phyloP scores from a whole-genome alignment of 768 basidiomycete species.

The Rhizopogon vulgaris region DNA sequence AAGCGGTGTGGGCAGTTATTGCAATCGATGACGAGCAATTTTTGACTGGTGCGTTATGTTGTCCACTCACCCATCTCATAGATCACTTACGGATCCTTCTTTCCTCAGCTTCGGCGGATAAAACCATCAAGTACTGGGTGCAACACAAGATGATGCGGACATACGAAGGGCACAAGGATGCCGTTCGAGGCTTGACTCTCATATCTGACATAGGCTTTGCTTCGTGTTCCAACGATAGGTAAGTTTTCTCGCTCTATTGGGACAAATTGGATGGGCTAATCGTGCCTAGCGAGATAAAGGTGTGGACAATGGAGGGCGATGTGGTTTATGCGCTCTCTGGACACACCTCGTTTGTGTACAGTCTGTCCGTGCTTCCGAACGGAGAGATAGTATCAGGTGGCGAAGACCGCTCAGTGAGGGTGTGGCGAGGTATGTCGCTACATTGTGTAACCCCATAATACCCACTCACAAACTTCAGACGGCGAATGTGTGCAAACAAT shows the following conservation, averaged over 20 bases:
- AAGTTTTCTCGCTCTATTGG: constrained; percentile 8
- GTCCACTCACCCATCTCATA: not conserved
- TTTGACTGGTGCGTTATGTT: constrained; percentile 61
- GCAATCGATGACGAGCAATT: constrained; percentile 70
- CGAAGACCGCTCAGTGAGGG: constrained; percentile 87
- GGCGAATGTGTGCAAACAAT: constrained; percentile 87
- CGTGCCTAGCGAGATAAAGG: constrained; percentile 70
- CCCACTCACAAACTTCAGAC: constrained; percentile 37
- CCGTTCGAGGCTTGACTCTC: constrained; percentile 79
- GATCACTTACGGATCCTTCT: constrained; percentile 5
- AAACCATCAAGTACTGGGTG: constrained; percentile 85
- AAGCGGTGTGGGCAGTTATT: constrained; percentile 92
- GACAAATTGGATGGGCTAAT: constrained; percentile 1
- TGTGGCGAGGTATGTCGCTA: constrained; percentile 73
- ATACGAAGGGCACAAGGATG: constrained; percentile 84
- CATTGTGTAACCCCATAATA: not conserved
- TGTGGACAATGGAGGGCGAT: constrained; percentile 86
- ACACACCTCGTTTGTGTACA: constrained; percentile 96
- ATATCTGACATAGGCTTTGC: constrained; percentile 89
- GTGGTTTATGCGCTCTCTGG: constrained; percentile 75
- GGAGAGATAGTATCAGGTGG: constrained; percentile 87
- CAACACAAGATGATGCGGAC: constrained; percentile 69
- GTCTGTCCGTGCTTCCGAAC: constrained; percentile 71
- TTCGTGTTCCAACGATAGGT: constrained; percentile 95
- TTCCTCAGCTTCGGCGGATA: constrained; percentile 82